Conservation (phyloP, 140 eudicot species). For the Erigeron philadelphicus region DNA sequence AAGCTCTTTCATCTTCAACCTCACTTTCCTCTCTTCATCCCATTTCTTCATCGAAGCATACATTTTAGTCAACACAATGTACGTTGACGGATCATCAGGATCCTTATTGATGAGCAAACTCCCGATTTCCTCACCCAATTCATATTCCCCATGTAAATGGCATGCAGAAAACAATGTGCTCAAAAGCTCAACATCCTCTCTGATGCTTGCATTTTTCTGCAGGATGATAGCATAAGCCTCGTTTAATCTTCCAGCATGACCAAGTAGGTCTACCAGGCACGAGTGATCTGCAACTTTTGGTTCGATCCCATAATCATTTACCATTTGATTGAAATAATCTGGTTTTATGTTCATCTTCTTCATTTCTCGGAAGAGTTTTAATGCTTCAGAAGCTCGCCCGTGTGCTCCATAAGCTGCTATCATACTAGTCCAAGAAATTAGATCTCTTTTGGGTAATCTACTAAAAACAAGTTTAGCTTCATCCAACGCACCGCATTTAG, state of each 20-base stretch:
- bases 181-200: conserved; percentile 41
- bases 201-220: conserved; percentile 23
- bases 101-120: conserved; percentile 38
- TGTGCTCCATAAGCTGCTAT: conserved; percentile 54
- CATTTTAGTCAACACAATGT: conserved; percentile 50
- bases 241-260: conserved; percentile 56
- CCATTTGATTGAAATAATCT: conserved; percentile 52
- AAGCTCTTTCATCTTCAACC: conserved; percentile 49
- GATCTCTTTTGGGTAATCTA: conserved; percentile 40
- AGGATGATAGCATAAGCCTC: conserved; percentile 55
- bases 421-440: conserved; percentile 70
- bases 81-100: conserved; percentile 46
- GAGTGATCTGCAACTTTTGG: conserved; percentile 50
- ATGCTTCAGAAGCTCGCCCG: conserved; percentile 48
- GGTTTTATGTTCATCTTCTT: conserved; percentile 33
- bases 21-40: conserved; percentile 48
- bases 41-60: conserved; percentile 51
- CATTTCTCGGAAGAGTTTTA: conserved; percentile 44
- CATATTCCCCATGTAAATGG: conserved; percentile 41
- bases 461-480: conserved; percentile 44
- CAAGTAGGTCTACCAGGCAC: conserved; percentile 49
- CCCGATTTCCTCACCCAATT: conserved; percentile 45
- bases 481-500: conserved; percentile 58
- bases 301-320: conserved; percentile 32
- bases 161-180: conserved; percentile 59